phyloP scores from a whole-genome alignment of 2,329 filamentous ascomycete genomes.

The Sordariomycetes sp. region DNA sequence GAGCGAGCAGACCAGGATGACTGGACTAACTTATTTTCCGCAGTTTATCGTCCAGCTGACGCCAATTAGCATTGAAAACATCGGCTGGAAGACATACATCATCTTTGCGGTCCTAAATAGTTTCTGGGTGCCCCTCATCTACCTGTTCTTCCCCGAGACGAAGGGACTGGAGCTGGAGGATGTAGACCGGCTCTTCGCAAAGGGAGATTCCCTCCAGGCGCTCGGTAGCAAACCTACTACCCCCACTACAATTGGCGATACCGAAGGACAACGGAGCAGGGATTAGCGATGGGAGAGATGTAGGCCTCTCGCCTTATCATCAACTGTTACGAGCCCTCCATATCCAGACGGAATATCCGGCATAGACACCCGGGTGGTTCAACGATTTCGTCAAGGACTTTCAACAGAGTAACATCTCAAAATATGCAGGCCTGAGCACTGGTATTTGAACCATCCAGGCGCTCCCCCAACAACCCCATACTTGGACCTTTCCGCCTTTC shows the following conservation, averaged over 20 bases:
- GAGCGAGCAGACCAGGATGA: neutral
- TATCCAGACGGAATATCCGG: no score
- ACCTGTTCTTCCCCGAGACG: conserved; percentile 18
- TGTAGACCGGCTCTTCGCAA: conserved; percentile 20
- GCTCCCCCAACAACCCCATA: no score
- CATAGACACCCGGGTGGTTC: no score
- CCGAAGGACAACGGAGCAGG: neutral
- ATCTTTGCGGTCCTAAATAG: conserved; percentile 18
- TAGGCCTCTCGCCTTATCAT: no score
- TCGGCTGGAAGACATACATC: conserved; percentile 5
- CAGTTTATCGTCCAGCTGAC: conserved; percentile 10
- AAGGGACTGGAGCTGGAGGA: conserved; percentile 28
- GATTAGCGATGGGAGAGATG: no score
- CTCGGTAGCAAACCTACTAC: neutral
- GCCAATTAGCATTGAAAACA: conserved; percentile 8
- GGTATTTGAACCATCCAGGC: no score
- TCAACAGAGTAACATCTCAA: no score
- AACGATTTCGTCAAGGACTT: no score
- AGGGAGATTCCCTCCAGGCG: conserved; percentile 4
- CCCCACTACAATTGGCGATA: neutral
- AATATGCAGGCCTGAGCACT: no score
- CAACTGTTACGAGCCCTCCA: no score
- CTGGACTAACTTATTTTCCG: neutral
- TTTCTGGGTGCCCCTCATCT: conserved; percentile 16
- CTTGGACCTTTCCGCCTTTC: no score